Evolutionary conservation across 768 basidiomycete genomes (phyloP).

Genomic region (Sporobolomyces phaffii): DNA sequence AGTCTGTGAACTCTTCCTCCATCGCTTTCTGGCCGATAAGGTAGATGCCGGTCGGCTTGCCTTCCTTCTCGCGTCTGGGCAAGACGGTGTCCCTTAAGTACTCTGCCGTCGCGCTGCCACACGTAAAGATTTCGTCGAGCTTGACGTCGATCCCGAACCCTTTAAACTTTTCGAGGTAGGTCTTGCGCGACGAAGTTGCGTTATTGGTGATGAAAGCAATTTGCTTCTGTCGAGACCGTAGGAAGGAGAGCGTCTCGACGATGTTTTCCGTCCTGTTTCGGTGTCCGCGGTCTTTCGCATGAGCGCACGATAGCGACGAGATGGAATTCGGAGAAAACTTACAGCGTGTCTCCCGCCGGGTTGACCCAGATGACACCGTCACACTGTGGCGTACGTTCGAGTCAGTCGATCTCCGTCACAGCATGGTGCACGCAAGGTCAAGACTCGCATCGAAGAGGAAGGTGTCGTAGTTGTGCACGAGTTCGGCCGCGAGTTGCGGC

Average conservation of each 20-base stretch:
- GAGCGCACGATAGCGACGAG: not conserved
- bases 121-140: slow-evolving; percentile 91
- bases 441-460: slow-evolving; percentile 45
- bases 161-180: slow-evolving; percentile 72
- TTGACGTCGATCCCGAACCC: slow-evolving; percentile 17
- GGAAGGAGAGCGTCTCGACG: slow-evolving; percentile 23
- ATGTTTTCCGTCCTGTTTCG: slow-evolving; percentile 15
- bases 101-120: slow-evolving; percentile 73
- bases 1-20: slow-evolving; percentile 81
- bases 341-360: slow-evolving; percentile 29
- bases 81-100: slow-evolving; percentile 73
- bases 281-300: too few species aligned
- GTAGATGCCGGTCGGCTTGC: slow-evolving; percentile 72
- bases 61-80: slow-evolving; percentile 57
- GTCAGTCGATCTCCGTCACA: not conserved
- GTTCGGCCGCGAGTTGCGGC: not conserved
- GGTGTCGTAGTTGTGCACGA: slow-evolving; percentile 45
- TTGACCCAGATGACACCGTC: slow-evolving; percentile 51
- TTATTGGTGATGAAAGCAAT: slow-evolving; percentile 76
- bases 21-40: slow-evolving; percentile 87
- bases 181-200: slow-evolving; percentile 78
- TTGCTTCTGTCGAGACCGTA: slow-evolving; percentile 53
- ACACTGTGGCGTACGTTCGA: slow-evolving; percentile 27
- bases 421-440: too few species aligned
- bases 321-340: not conserved